A percentile compares a stretch with the other conserved stretches of the same genome.
Conservation (phyloP, 2,329 filamentous ascomycete species). For the Ceratocystis ficicola region DNA sequence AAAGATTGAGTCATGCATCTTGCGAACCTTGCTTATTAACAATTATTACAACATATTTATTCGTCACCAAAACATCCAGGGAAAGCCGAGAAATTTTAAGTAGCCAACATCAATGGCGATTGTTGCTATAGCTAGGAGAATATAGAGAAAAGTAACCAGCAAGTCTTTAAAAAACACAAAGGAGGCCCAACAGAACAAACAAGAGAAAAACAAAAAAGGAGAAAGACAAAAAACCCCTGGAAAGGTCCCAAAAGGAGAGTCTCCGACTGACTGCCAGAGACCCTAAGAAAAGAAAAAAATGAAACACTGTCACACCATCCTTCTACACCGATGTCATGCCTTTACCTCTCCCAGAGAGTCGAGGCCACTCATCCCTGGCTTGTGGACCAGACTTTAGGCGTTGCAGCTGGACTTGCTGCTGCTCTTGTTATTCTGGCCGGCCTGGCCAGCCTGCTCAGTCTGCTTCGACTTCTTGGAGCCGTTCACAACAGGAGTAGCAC, state of each 20-base stretch:
- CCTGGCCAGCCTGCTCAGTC: not conserved
- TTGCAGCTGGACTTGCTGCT: not conserved
- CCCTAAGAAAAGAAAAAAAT: not conserved
- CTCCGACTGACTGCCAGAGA: not conserved
- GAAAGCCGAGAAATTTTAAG: not conserved
- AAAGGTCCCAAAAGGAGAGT: not conserved
- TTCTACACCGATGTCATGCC: not conserved
- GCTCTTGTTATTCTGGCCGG: too few species aligned
- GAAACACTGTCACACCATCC: not conserved
- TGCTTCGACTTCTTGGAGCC: not conserved
- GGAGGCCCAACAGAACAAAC: not conserved
- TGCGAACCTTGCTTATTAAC: not conserved
- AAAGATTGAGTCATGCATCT: not conserved
- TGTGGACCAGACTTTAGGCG: not conserved
- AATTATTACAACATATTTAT: constrained; percentile 1
- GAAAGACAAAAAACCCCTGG: too few species aligned
- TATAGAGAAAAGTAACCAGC: not conserved
- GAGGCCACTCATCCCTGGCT: not conserved
- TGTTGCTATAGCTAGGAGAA: not conserved
- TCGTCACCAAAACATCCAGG: not conserved
- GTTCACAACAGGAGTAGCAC: not conserved
- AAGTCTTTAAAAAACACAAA: not conserved
- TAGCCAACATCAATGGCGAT: not conserved
- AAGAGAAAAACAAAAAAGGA: too few species aligned
- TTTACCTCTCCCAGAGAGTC: not conserved